phyloP scores from a whole-genome alignment of 495 filamentous ascomycete genomes.

The Penicillium coffeae region DNA sequence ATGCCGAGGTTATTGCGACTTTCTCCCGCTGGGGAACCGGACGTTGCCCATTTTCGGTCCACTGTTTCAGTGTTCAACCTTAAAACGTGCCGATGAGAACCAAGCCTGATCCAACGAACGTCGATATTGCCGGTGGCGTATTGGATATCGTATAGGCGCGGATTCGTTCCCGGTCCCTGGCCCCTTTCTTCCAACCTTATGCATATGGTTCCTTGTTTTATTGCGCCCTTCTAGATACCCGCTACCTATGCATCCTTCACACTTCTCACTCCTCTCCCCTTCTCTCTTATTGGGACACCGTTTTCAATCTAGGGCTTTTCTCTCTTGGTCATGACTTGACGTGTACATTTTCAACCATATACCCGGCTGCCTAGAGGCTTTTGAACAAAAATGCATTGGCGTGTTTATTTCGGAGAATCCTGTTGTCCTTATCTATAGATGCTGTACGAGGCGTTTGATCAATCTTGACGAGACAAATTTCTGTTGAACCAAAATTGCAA shows the following conservation, averaged over 20 bases:
- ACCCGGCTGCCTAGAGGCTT: conserved; percentile 16
- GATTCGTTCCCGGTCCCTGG: too few species aligned
- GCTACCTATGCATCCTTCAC: too few species aligned
- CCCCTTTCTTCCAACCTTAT: too few species aligned
- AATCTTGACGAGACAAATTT: too few species aligned
- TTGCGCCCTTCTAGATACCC: background rate
- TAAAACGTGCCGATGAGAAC: background rate
- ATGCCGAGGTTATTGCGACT: background rate
- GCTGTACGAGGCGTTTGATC: too few species aligned
- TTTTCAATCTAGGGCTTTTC: background rate
- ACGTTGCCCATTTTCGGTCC: background rate
- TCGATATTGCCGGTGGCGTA: too few species aligned
- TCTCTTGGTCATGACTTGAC: conserved; percentile 23
- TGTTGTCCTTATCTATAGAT: background rate
- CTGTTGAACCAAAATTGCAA: too few species aligned
- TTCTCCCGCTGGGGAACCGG: background rate
- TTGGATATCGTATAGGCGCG: too few species aligned
- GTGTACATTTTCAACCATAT: conserved; percentile 24
- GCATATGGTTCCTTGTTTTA: background rate
- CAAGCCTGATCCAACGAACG: background rate
- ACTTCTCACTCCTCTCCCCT: too few species aligned
- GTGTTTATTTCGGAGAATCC: background rate
- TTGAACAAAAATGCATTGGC: conserved; percentile 2
- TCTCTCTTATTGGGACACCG: background rate
- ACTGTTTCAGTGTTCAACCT: background rate